Conservation (phyloP, 2,329 filamentous ascomycete species). For the Fusarium setosum region DNA sequence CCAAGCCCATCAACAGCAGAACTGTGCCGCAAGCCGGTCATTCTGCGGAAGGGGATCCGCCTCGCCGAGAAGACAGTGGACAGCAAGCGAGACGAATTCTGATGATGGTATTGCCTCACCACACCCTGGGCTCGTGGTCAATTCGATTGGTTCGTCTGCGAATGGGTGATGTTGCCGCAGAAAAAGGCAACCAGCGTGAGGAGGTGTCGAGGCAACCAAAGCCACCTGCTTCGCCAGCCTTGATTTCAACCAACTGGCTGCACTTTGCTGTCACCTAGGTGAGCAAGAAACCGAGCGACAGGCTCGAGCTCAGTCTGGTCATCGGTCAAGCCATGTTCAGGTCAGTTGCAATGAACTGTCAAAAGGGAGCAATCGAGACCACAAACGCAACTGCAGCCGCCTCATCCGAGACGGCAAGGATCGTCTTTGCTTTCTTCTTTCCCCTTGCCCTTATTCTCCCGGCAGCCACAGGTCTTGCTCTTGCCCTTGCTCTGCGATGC, state of each 20-base stretch:
- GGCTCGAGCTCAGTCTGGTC: not conserved
- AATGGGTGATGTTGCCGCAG: not conserved
- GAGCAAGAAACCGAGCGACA: not conserved
- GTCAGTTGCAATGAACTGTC: constrained; percentile 19
- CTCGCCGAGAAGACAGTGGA: constrained; percentile 9
- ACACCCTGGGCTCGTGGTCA: not conserved
- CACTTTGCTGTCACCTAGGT: not conserved
- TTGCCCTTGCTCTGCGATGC: constrained; percentile 9
- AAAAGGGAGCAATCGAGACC: constrained; percentile 8
- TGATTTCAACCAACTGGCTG: constrained; percentile 5
- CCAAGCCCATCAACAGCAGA: not conserved
- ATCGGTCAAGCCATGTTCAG: constrained; percentile 17
- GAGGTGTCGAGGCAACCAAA: constrained; percentile 8
- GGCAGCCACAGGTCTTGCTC: constrained; percentile 4
- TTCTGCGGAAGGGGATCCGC: constrained; percentile 5
- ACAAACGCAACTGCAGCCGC: constrained; percentile 16
- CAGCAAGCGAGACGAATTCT: constrained; percentile 7
- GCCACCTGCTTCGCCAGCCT: constrained; percentile 21
- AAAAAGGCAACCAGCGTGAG: constrained; percentile 20
- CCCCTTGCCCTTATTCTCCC: not conserved
- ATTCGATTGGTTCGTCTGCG: constrained; percentile 1
- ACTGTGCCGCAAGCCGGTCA: constrained; percentile 26
- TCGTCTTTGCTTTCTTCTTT: constrained; percentile 8
- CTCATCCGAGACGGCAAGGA: constrained; percentile 11
- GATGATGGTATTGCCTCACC: constrained; percentile 5